Evolutionary conservation across 306 rosid genomes (phyloP).

Genomic region (Heteromeles arbutifolia): DNA sequence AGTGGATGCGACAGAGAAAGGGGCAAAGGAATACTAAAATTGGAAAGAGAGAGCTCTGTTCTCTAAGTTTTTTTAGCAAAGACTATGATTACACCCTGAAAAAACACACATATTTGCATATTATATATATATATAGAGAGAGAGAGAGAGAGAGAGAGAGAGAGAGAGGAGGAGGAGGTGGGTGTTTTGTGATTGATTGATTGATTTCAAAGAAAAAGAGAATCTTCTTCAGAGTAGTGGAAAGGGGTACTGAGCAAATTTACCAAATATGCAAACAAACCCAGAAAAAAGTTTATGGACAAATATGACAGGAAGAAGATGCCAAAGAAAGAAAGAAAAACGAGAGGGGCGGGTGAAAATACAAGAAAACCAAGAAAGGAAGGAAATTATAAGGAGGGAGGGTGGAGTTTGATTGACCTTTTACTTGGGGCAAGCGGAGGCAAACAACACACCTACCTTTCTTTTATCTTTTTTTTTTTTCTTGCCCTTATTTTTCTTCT

Average conservation of each 20-base stretch:
- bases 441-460: background rate
- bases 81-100: background rate
- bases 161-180: background rate
- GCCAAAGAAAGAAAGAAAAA: background rate
- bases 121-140: too few relatives aligned
- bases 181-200: slow-evolving; percentile 1
- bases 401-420: slow-evolving; percentile 10
- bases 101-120: background rate
- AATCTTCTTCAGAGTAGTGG: background rate
- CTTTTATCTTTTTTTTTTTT: slow-evolving; percentile 3
- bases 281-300: background rate
- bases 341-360: background rate
- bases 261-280: slow-evolving; percentile 1
- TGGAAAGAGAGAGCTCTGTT: background rate
- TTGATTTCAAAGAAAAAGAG: background rate
- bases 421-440: background rate
- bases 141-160: too few relatives aligned
- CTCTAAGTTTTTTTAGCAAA: background rate
- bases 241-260: background rate
- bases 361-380: background rate
- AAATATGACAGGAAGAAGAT: background rate
- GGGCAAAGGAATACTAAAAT: background rate
- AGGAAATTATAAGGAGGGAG: background rate
- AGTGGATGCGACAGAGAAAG: background rate
- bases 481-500: slow-evolving; percentile 14